Evolutionary conservation across 2,329 filamentous ascomycete species (phyloP).

Genomic region (Pyricularia sp.): DNA sequence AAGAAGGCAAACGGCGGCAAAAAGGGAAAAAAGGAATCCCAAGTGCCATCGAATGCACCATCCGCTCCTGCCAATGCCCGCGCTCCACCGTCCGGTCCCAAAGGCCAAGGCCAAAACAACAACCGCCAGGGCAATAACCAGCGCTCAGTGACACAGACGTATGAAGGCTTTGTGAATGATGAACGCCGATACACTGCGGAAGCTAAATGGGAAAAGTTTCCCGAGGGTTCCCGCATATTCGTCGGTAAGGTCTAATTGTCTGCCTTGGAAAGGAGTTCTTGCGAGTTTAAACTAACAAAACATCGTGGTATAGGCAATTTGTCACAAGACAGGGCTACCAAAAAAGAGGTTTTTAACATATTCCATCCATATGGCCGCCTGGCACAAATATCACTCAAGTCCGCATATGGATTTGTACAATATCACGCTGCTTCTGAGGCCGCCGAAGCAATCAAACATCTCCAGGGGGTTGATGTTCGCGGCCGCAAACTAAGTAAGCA

Average conservation of each 20-base stretch:
- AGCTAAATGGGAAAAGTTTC: constrained; percentile 74
- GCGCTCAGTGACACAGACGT: constrained; percentile 41
- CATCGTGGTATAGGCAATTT: constrained; percentile 65
- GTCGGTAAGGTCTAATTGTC: constrained; percentile 74
- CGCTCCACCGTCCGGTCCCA: constrained; percentile 15
- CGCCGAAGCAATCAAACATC: constrained; percentile 59
- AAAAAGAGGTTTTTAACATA: constrained; percentile 84
- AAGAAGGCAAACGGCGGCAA: background rate
- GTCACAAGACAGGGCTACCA: constrained; percentile 85
- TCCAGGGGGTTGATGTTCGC: constrained; percentile 74
- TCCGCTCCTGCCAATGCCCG: constrained; percentile 9
- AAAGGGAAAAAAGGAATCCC: background rate
- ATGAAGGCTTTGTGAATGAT: constrained; percentile 63
- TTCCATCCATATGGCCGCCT: constrained; percentile 80
- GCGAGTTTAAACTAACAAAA: constrained; percentile 16
- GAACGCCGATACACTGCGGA: constrained; percentile 69
- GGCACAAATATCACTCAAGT: constrained; percentile 92
- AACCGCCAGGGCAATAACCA: constrained; percentile 19
- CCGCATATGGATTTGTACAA: constrained; percentile 94
- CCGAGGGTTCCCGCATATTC: constrained; percentile 67
- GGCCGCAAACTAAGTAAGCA: constrained; percentile 89
- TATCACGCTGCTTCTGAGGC: constrained; percentile 74
- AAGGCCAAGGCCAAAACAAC: constrained; percentile 5
- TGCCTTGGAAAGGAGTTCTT: constrained; percentile 60
- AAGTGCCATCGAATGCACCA: constrained; percentile 1